phyloP scores from a whole-genome alignment of 345 rosid genomes.

The Xanthoceras sorbifolium region DNA sequence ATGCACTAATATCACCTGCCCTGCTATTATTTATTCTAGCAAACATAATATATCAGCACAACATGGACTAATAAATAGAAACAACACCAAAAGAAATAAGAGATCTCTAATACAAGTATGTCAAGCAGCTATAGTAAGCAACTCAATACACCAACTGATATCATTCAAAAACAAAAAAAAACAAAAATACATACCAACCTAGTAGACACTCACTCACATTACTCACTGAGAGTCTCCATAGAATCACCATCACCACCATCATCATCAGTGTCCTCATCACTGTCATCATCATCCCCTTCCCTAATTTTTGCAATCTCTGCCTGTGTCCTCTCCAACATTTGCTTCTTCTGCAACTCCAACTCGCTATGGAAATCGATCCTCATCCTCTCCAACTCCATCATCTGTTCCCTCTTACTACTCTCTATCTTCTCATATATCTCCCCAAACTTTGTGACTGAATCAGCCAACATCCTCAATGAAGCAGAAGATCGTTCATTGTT shows the following conservation, averaged over 20 bases:
- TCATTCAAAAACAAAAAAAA: background rate
- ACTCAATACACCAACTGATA: slow-evolving; percentile 6
- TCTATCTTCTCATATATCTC: slow-evolving; percentile 62
- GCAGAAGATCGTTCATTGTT: slow-evolving; percentile 28
- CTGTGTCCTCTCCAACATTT: slow-evolving; percentile 51
- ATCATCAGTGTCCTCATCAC: slow-evolving; percentile 18
- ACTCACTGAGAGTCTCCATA: slow-evolving; percentile 32
- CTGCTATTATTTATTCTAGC: background rate
- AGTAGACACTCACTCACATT: slow-evolving; percentile 19
- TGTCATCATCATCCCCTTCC: slow-evolving; percentile 30
- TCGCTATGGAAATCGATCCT: slow-evolving; percentile 46
- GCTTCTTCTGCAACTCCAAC: slow-evolving; percentile 57
- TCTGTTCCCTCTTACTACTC: slow-evolving; percentile 57
- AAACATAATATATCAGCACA: slow-evolving; percentile 16
- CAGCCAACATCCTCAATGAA: slow-evolving; percentile 43
- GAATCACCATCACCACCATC: slow-evolving; percentile 31
- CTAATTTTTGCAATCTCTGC: slow-evolving; percentile 55
- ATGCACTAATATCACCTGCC: background rate
- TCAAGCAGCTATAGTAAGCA: slow-evolving; percentile 4
- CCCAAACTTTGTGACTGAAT: slow-evolving; percentile 54
- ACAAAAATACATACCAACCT: background rate
- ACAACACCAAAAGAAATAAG: background rate
- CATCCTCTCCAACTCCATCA: slow-evolving; percentile 62
- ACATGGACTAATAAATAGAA: slow-evolving; percentile 6
- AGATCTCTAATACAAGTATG: slow-evolving; percentile 10